Percentiles rank a stretch among this genome's conserved stretches.
Conservation (phyloP, 2,329 filamentous ascomycete species). For the Colletotrichum endophyticum region DNA sequence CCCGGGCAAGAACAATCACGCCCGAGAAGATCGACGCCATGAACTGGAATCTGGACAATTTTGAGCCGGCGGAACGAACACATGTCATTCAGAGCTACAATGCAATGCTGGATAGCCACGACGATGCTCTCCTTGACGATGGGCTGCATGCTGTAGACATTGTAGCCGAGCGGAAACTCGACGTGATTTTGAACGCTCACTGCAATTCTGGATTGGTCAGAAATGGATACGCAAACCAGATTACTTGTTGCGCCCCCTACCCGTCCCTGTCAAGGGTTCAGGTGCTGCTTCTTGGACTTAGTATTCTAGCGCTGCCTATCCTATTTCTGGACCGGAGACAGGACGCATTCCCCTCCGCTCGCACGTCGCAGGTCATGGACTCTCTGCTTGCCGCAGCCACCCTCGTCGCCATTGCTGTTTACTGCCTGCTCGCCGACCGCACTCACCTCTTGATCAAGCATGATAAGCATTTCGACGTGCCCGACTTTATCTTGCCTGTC, state of each 20-base stretch:
- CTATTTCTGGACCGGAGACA: conserved; percentile 6
- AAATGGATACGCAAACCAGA: conserved; percentile 46
- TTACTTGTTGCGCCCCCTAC: conserved; percentile 60
- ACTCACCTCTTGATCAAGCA: conserved; percentile 57
- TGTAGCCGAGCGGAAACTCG: conserved; percentile 46
- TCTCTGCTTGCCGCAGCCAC: conserved; percentile 32
- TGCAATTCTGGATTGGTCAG: conserved; percentile 49
- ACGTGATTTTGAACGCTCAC: conserved; percentile 57
- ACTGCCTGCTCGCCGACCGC: conserved; percentile 60
- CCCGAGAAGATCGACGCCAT: conserved; percentile 54
- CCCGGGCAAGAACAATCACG: conserved; percentile 46
- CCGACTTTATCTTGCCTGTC: conserved; percentile 24
- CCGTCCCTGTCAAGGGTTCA: conserved; percentile 26
- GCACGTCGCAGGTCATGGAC: conserved; percentile 5
- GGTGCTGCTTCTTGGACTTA: conserved; percentile 24
- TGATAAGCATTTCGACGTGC: conserved; percentile 47
- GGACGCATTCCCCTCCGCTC: conserved; percentile 29
- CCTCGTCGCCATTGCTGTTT: conserved; percentile 30
- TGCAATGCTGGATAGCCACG: conserved; percentile 51
- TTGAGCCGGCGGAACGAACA: conserved; percentile 42
- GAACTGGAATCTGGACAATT: conserved; percentile 53
- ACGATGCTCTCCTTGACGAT: conserved; percentile 47
- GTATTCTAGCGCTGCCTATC: conserved; percentile 11
- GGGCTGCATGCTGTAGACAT: conserved; percentile 49
- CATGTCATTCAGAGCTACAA: conserved; percentile 57